Evolutionary conservation across 805 yeast species (phyloP).

Genomic region (Metschnikowia kofuensis): DNA sequence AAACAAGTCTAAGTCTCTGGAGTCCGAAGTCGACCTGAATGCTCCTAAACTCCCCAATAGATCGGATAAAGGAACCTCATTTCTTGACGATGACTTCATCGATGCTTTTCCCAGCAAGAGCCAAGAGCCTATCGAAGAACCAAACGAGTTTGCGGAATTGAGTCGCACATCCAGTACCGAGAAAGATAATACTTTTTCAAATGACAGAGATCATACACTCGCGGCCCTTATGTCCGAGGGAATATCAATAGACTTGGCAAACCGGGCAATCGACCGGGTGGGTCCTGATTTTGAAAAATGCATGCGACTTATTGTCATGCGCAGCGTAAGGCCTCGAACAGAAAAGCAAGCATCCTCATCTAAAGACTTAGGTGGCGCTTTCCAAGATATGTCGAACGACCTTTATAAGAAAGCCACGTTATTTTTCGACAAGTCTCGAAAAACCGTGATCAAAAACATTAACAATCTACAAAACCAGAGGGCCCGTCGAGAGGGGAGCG

Average conservation of each 20-base stretch:
- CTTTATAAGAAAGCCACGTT: slow-evolving; percentile 59
- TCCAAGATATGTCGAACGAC: slow-evolving; percentile 55
- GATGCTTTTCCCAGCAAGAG: slow-evolving; percentile 28
- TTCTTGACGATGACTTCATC: slow-evolving; percentile 43
- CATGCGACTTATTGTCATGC: slow-evolving; percentile 61
- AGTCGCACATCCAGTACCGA: too few relatives aligned
- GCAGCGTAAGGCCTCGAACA: slow-evolving; percentile 13
- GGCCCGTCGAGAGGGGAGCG: slow-evolving; percentile 14
- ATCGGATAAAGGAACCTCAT: slow-evolving; percentile 1
- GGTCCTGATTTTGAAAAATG: slow-evolving; percentile 65
- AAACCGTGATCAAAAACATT: slow-evolving; percentile 59
- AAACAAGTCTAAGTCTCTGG: background rate
- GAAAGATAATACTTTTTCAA: background rate
- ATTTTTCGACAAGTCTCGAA: slow-evolving; percentile 55
- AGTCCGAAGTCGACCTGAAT: background rate
- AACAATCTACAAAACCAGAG: slow-evolving; percentile 47
- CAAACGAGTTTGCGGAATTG: background rate
- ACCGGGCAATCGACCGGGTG: slow-evolving; percentile 54
- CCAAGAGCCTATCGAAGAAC: background rate
- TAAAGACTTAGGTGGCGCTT: slow-evolving; percentile 23
- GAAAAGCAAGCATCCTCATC: background rate
- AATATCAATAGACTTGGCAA: slow-evolving; percentile 59
- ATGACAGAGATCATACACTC: slow-evolving; percentile 44
- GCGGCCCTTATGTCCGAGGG: slow-evolving; percentile 83
- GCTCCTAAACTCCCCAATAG: background rate